Conservation (phyloP, 2,329 filamentous ascomycete genomes). For the Scedosporium dehoogii region DNA sequence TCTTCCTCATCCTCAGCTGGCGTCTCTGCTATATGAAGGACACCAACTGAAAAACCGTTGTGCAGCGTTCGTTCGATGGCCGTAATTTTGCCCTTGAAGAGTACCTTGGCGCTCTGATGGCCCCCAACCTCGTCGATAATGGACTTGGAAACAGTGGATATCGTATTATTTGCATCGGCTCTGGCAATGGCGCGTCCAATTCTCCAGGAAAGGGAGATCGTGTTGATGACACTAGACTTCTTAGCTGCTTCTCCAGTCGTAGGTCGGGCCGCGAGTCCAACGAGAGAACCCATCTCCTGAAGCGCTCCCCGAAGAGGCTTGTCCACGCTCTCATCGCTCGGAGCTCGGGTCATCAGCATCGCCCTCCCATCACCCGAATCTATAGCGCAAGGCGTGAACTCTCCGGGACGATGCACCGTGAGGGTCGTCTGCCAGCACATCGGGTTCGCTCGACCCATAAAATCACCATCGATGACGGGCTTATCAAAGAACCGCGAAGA, state of each 20-base stretch:
- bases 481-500: slow-evolving; percentile 40
- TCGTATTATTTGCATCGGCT: slow-evolving; percentile 29
- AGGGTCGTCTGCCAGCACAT: slow-evolving; percentile 19
- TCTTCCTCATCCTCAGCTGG: slow-evolving; percentile 14
- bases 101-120: slow-evolving; percentile 12
- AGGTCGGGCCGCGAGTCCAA: slow-evolving; percentile 22
- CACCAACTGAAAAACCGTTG: slow-evolving; percentile 38
- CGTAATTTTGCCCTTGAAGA: slow-evolving; percentile 22
- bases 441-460: slow-evolving; percentile 31
- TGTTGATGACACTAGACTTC: slow-evolving; percentile 10
- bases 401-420: slow-evolving; percentile 27
- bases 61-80: slow-evolving; percentile 37
- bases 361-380: slow-evolving; percentile 33
- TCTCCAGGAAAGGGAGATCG: slow-evolving; percentile 14
- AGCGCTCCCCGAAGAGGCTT: slow-evolving; percentile 28
- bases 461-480: slow-evolving; percentile 42
- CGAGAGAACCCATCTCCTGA: slow-evolving; percentile 25
- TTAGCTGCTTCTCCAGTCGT: slow-evolving; percentile 25
- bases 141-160: slow-evolving; percentile 27
- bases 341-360: slow-evolving; percentile 30
- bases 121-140: slow-evolving; percentile 28
- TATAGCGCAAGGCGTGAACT: slow-evolving; percentile 32
- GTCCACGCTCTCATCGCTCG: slow-evolving; percentile 13
- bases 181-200: slow-evolving; percentile 41
- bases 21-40: slow-evolving; percentile 17